Evolutionary conservation across 192 early-diverging fungal species (phyloP).

Genomic region (Backusella liffmaniae): DNA sequence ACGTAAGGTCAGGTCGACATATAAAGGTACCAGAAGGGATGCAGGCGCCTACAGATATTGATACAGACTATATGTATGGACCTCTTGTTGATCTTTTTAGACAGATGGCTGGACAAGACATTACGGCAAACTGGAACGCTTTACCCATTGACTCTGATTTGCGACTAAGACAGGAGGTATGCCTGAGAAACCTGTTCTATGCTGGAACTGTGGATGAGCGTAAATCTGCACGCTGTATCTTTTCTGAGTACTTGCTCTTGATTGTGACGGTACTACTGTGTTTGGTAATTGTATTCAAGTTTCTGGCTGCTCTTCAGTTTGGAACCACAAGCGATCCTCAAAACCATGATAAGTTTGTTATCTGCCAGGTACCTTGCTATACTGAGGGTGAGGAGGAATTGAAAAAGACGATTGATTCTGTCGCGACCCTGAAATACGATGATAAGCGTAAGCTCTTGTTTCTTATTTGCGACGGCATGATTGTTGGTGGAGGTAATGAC

Average conservation of each 20-base stretch:
- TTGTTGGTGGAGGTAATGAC: slow-evolving; percentile 96
- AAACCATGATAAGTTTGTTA: slow-evolving; percentile 93
- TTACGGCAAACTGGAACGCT: slow-evolving; percentile 57
- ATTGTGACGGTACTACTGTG: slow-evolving; percentile 80
- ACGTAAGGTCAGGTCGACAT: slow-evolving; percentile 52
- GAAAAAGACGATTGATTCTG: slow-evolving; percentile 80
- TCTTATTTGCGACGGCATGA: slow-evolving; percentile 88
- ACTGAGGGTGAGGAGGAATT: slow-evolving; percentile 87
- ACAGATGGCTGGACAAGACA: slow-evolving; percentile 61
- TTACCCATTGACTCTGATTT: slow-evolving; percentile 47
- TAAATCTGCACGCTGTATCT: slow-evolving; percentile 73
- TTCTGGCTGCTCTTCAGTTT: slow-evolving; percentile 76
- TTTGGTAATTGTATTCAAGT: slow-evolving; percentile 76
- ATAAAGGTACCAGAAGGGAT: slow-evolving; percentile 42
- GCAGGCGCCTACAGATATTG: slow-evolving; percentile 38
- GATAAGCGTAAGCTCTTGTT: slow-evolving; percentile 89
- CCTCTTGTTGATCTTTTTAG: slow-evolving; percentile 63
- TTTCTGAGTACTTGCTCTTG: slow-evolving; percentile 83
- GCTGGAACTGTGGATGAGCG: slow-evolving; percentile 86
- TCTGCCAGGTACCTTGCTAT: slow-evolving; percentile 94
- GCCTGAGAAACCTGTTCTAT: slow-evolving; percentile 84
- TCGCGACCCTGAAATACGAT: slow-evolving; percentile 77
- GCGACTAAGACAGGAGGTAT: slow-evolving; percentile 57
- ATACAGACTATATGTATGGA: slow-evolving; percentile 58
- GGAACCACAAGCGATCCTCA: slow-evolving; percentile 67